phyloP scores from a whole-genome alignment of 441 rosid genomes.

The Croton setiger region DNA sequence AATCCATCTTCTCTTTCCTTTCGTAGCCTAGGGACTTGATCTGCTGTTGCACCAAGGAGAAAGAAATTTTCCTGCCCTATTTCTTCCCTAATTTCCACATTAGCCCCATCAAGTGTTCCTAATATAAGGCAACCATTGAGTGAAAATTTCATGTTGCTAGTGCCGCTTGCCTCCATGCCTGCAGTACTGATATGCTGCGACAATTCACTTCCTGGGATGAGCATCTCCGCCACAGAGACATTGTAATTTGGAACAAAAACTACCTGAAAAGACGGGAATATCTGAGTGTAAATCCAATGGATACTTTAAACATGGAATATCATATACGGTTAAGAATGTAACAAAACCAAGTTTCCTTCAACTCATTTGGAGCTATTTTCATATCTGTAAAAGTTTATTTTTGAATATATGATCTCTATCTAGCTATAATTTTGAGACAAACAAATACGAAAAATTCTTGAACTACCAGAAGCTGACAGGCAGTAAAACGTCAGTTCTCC shows the following conservation, averaged over 20 bases:
- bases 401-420: not conserved
- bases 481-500: not conserved
- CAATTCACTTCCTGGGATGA: constrained; percentile 94
- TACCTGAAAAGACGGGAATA: constrained; percentile 46
- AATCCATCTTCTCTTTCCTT: constrained; percentile 82
- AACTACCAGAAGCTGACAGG: not conserved
- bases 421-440: not conserved
- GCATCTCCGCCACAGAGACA: constrained; percentile 88
- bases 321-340: not conserved
- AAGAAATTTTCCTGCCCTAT: constrained; percentile 85
- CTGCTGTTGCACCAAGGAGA: constrained; percentile 88
- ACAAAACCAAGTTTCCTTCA: not conserved
- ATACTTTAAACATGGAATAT: not conserved
- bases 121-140: constrained; percentile 94
- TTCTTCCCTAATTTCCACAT: constrained; percentile 95
- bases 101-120: constrained; percentile 96
- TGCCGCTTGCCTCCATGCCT: constrained; percentile 99
- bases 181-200: constrained; percentile 98
- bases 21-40: constrained; percentile 73
- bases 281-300: not conserved
- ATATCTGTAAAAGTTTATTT: not conserved
- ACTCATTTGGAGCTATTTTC: not conserved
- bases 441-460: not conserved
- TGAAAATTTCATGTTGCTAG: constrained; percentile 97
- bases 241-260: constrained; percentile 96